Evolutionary conservation across 2,329 filamentous ascomycete species (phyloP), one percentile per base, ranked within the genome.

Genomic region (Sporothrix curviconia): DNA sequence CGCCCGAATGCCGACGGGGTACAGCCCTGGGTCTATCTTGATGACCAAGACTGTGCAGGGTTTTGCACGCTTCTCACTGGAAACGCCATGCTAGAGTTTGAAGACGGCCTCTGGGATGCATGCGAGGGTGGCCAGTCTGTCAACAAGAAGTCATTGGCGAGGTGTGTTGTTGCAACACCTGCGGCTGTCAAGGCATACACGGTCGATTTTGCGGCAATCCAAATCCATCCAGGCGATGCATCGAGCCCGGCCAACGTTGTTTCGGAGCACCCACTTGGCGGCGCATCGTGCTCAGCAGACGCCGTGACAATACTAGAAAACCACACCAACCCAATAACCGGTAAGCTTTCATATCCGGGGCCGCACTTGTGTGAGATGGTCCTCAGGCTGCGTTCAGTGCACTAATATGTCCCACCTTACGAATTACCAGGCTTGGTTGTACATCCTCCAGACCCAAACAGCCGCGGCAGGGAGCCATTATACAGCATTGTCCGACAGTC

Each of bases 81-180:
- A 0, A 80, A 83, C 61, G 75, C 80, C 1, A 81, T 82, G 61
- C 68, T 83, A 14, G 75, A 77, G 52, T 84, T 80, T 72, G 81
- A 84, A 62, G 73, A 81, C 47, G 70, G 67, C 76, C 63, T 81
- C 15, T 78, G 75, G 73, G 66, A 68, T 0, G 67, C 73, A 4
- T 68, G 67, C 3, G 65, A 66, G 4, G 69, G 67, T n/a, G 17
- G 25, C 19, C 32, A 39, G 9, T 8, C 25, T 4, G n/a, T 17
- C 9, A 4, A 19, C 12, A 44, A 43, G 55, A 51, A 43, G 19
- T 34, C 24, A 36, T 64, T 74, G 40, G 79, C 75, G 44, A 75
- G 79, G n/a, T 81, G 79, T 2, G 70, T 83, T 3, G 74, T 84
- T 5, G 75, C 76, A 1, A 81, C 79, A 0, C 80, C 81, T 0